Evolutionary conservation across 2,329 filamentous ascomycete species (phyloP).

Genomic region (Colletotrichum brevisporum): DNA sequence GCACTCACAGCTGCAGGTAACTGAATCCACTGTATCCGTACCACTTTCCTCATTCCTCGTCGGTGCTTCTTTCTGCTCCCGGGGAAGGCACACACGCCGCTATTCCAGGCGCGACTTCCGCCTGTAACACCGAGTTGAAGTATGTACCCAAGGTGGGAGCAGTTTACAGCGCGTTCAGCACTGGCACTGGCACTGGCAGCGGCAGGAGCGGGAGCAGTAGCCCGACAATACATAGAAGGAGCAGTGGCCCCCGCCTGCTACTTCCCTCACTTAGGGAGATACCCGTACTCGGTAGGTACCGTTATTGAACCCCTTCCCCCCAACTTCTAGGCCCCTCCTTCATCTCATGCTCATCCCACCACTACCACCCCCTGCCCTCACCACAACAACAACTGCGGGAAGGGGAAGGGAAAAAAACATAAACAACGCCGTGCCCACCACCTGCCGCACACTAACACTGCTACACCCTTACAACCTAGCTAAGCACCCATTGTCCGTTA

Average conservation of each 20-base stretch:
- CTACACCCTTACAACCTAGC: constrained; percentile 34
- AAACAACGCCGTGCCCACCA: constrained; percentile 49
- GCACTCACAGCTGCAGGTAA: too few species aligned
- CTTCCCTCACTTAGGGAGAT: too few species aligned
- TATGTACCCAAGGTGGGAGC: too few species aligned
- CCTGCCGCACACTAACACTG: constrained; percentile 19
- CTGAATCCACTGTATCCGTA: too few species aligned
- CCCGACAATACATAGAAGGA: too few species aligned
- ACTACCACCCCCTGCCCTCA: constrained; percentile 12
- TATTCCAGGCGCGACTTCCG: constrained; percentile 25
- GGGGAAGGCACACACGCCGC: constrained; percentile 4
- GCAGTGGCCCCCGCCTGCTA: too few species aligned
- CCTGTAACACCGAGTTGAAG: constrained; percentile 1
- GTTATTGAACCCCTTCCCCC: constrained; percentile 5
- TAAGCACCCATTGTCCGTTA: constrained; percentile 32
- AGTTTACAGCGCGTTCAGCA: constrained; percentile 9
- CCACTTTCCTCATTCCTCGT: constrained; percentile 13
- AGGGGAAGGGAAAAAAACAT: constrained; percentile 48
- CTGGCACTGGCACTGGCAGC: background rate
- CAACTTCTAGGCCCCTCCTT: background rate
- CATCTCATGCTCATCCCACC: constrained; percentile 31
- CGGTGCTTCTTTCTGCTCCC: constrained; percentile 28
- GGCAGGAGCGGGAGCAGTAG: background rate
- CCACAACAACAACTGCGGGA: constrained; percentile 24
- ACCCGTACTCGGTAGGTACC: background rate